phyloP scores from a whole-genome alignment of 2,329 filamentous ascomycete genomes.

The Hypoxylon sp. region DNA sequence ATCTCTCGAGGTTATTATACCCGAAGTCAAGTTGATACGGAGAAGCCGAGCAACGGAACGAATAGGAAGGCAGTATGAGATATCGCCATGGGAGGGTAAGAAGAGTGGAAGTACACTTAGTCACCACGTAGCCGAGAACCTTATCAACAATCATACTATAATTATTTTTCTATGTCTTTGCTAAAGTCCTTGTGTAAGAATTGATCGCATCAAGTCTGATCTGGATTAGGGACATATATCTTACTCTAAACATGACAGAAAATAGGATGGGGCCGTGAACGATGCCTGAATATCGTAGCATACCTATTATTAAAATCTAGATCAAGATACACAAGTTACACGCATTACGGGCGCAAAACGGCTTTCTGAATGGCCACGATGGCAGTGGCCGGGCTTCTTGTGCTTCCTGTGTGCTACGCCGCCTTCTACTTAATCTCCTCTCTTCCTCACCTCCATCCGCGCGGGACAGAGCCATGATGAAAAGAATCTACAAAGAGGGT shows the following conservation, averaged over 20 bases:
- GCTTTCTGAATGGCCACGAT: neutral
- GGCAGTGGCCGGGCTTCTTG: neutral
- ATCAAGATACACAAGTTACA: no score
- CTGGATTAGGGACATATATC: no score
- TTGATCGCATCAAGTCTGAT: no score
- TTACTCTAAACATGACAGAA: no score
- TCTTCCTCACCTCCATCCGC: constrained; percentile 65
- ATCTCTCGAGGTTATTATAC: neutral
- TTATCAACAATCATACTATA: neutral
- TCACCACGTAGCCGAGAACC: neutral
- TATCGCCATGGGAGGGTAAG: neutral
- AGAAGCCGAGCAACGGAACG: neutral
- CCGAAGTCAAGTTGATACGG: neutral
- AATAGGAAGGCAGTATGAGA: neutral
- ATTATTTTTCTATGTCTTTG: no score
- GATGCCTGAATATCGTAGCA: no score
- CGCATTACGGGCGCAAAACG: no score
- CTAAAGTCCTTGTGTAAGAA: no score
- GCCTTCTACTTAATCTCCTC: constrained; percentile 5
- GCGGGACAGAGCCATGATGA: constrained; percentile 63
- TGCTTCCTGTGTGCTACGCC: neutral
- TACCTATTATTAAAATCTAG: no score
- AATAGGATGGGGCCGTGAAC: no score
- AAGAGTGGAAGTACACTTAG: neutral
- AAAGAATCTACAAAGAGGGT: constrained; percentile 56